phyloP scores from a whole-genome alignment of 192 early-diverging fungal genomes.

The Phycomyces blakesleeanus region DNA sequence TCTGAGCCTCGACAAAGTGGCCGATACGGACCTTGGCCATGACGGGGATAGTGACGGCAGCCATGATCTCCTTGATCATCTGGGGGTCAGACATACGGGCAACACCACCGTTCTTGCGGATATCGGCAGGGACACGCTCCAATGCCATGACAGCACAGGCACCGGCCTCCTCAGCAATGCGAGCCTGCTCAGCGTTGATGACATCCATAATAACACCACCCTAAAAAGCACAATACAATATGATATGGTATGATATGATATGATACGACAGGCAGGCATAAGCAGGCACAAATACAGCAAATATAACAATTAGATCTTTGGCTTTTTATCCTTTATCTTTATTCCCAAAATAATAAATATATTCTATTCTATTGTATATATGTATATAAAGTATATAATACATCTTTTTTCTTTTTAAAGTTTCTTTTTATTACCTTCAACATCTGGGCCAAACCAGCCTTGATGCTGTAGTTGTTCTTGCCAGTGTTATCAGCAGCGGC shows the following conservation, averaged over 20 bases:
- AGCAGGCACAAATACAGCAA: too few species aligned
- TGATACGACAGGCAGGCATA: too few species aligned
- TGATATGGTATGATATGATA: too few species aligned
- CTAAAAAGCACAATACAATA: too few species aligned
- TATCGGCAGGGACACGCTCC: conserved; percentile 98
- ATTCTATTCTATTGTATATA: too few species aligned
- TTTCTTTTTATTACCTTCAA: conserved; percentile 95
- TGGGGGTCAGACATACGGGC: conserved; percentile 97
- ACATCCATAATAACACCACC: conserved; percentile 99
- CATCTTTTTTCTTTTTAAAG: too few species aligned
- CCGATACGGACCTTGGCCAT: conserved; percentile 99
- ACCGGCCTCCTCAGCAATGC: conserved; percentile 96
- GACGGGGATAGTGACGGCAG: conserved; percentile 94
- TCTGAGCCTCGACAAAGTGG: conserved; percentile 96
- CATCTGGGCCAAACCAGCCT: conserved; percentile 96
- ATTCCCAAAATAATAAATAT: too few species aligned
- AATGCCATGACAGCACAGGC: conserved; percentile 97
- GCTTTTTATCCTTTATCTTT: too few species aligned
- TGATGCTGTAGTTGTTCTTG: conserved; percentile 71
- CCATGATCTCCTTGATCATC: conserved; percentile 96
- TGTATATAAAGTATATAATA: too few species aligned
- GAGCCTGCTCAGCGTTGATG: conserved; percentile 93
- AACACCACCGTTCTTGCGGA: conserved; percentile 93
- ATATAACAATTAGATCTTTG: too few species aligned
- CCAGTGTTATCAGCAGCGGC: conserved; percentile 31